phyloP scores from a whole-genome alignment of 495 filamentous ascomycete species.

The Penicillium psychrofluorescens region DNA sequence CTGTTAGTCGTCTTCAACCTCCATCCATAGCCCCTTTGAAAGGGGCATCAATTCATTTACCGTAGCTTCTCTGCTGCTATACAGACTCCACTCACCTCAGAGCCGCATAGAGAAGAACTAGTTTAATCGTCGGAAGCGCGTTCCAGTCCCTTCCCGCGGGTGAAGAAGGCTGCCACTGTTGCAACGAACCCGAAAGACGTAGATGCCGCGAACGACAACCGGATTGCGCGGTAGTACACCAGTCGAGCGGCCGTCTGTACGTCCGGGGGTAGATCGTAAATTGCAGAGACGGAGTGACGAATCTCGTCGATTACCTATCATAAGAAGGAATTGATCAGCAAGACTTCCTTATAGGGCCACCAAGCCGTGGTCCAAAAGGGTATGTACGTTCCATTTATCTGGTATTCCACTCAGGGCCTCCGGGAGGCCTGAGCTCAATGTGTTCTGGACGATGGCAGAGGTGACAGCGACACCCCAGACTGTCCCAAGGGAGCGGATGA shows the following conservation, averaged over 20 bases:
- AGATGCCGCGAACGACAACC: conserved; percentile 47
- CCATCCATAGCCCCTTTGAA: background rate
- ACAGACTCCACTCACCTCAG: background rate
- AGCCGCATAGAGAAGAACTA: background rate
- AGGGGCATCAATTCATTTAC: background rate
- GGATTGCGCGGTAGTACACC: conserved; percentile 54
- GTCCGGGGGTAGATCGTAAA: conserved; percentile 47
- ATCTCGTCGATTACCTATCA: conserved; percentile 52
- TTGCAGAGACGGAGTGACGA: conserved; percentile 50
- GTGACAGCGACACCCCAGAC: conserved; percentile 60
- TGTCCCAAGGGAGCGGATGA: conserved; percentile 55
- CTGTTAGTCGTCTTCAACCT: background rate
- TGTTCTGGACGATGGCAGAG: conserved; percentile 57
- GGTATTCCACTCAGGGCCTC: conserved; percentile 53
- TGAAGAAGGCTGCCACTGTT: conserved; percentile 44
- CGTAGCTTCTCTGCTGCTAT: no score
- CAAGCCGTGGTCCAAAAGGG: conserved; percentile 16
- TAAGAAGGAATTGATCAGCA: conserved; percentile 13
- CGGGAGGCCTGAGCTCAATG: conserved; percentile 48
- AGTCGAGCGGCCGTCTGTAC: conserved; percentile 51
- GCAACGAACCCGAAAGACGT: conserved; percentile 44
- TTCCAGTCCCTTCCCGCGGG: conserved; percentile 38
- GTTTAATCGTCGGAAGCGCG: conserved; percentile 5
- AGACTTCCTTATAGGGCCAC: background rate
- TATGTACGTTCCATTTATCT: conserved; percentile 59